Base-by-base conservation (phyloP, 2,329 filamentous ascomycete species). In the Sphaerulina vaccinii region DNA sequence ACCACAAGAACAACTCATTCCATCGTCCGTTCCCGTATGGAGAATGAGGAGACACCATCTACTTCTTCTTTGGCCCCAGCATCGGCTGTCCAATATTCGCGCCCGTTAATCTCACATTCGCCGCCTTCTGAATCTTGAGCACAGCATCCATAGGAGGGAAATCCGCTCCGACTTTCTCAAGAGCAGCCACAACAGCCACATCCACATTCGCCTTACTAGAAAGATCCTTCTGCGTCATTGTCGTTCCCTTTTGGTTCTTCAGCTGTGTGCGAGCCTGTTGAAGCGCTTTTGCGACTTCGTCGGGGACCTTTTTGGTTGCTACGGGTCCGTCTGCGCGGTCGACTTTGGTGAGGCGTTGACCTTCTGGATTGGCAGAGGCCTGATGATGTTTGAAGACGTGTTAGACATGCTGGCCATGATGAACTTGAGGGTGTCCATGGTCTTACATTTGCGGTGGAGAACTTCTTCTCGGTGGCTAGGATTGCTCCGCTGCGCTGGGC, bases 261-360 rank as follows among this genome's bases (percentile, higher is more conserved):
- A 89, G 85, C 70, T 86, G 83, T 69, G 84, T 84, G 60, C 93
- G 88, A 50, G 87, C 83, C 67, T 86, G 81, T 66, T 84, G 81
- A 75, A 97, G 96, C 60, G 86, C 88, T 61, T 88, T 83, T 66
- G 88, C 90, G 60, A 97, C 89, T 51, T 82, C 79, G 67, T 81
- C 79, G 70, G 90, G 90, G 53, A 96, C 79, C 40, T 90, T 95
- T 78, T 95, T 95, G 68, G 90, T 91, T 79, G 96, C 96, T 75
- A 97, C 86, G 75, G 96, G 96, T 71, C 96, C 93, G 79, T 97
- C 91, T 70, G 85, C 86, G 63, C 92, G 91, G 80, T 97, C 93
- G 73, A 99, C 91, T 79, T 97, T 96, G 62, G 93, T 97, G 61
- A 97, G 81, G 70, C 89, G 91, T 77, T 99, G 93, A 64, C 93